Base-by-base conservation (phyloP, 2,329 filamentous ascomycete genomes). In the Plectosphaerella cucumerina region DNA sequence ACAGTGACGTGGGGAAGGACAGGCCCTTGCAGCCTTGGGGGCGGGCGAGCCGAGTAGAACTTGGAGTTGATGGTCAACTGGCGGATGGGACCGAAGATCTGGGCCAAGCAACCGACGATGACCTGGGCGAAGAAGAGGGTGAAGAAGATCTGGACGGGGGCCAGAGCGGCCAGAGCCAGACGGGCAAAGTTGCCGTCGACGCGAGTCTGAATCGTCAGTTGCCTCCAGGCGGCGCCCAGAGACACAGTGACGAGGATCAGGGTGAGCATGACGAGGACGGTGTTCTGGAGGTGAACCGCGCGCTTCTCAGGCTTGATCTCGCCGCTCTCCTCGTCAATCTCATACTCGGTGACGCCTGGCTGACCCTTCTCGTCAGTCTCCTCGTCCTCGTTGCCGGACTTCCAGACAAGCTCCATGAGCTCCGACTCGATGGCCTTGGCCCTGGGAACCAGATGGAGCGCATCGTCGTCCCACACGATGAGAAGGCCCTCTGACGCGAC, bases 391-490 rank as follows among this genome's bases (percentile, higher is more conserved):
- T 77, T 76, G 3, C 77, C 78, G 3, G 76, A 74, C 64, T 82
- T 82, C 87, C 87, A 90, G 2, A 91, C 85, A 2, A 91, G 73
- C 59, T 88, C 81, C 84, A 91, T 89, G 42, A 93, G 73, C 64
- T 90, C 86, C 3, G 81, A 80, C 66, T 93, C 87, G 53, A 93
- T 90, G 33, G 77, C 76, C 62, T 85, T 84, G 43, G 87, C 89
- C 50, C 88, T 77, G 50, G 81, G 71, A 5, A 91, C 75, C 9
- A 93, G 72, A 60, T 90, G 83, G 50, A 86, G 74, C 1, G 88
- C 81, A 51, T 92, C 87, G 58, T 93, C 89, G 58, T 93, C 89
- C 89, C 89, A 94, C 1, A 93, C 87, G 2, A 93, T 73, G 1
- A 94, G 72, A 5, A 92, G 72, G 5, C 82, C 81, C 55, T 89